These are phyloP conservation scores for Gaeumannomyces sp. DNA, from an alignment of 2,329 filamentous ascomycete genomes.

Conservation along the genomic window DNA sequence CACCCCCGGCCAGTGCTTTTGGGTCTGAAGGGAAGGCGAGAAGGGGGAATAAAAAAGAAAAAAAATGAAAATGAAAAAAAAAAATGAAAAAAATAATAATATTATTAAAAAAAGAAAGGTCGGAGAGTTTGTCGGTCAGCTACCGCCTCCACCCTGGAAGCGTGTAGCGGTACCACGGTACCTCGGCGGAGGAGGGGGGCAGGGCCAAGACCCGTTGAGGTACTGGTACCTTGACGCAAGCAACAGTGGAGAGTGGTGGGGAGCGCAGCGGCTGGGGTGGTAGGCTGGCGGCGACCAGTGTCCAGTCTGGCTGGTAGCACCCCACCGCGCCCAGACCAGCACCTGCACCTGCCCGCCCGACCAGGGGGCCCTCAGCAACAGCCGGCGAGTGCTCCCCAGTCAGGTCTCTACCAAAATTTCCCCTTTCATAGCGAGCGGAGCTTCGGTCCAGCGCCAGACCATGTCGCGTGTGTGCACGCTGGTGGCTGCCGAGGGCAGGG, in stretches of 20 bases:
- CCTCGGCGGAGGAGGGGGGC: no score
- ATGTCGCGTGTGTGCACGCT: no score
- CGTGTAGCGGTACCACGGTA: no score
- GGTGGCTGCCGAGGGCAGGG: no score
- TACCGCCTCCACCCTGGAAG: not conserved
- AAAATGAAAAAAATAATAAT: not conserved
- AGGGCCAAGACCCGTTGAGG: slow-evolving; percentile 6
- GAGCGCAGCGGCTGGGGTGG: not conserved
- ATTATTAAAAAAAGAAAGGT: slow-evolving; percentile 4
- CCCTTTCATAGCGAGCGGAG: no score
- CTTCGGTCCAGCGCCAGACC: no score
- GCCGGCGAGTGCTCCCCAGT: no score
- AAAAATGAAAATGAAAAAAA: slow-evolving; percentile 1
- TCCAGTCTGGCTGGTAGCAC: not conserved
- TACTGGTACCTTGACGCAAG: slow-evolving; percentile 7
- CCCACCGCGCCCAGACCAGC: no score
- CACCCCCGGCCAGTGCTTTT: not conserved
- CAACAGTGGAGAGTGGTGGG: not conserved
- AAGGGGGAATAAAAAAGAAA: slow-evolving; percentile 1
- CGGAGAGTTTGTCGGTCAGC: slow-evolving; percentile 9
- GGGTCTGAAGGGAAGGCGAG: not conserved
- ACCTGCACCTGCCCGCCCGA: no score
- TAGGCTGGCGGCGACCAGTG: not conserved
- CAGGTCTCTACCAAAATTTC: no score
- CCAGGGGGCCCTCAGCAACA: no score